Percentiles rank a stretch among this genome's conserved stretches.
phyloP scores from a whole-genome alignment of 345 rosid genomes.

The Gossypium thurberi region DNA sequence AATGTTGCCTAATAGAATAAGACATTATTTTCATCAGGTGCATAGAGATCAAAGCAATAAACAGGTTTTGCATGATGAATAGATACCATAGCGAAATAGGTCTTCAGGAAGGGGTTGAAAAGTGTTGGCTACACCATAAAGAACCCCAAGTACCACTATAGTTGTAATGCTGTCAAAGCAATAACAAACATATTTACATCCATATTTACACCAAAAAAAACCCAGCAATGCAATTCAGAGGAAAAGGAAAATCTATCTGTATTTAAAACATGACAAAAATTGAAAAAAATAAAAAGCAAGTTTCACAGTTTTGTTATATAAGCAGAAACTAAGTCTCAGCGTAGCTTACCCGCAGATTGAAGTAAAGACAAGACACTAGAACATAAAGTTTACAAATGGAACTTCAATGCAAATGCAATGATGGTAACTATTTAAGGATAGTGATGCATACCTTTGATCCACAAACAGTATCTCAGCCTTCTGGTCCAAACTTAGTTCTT shows the following conservation, averaged over 20 bases:
- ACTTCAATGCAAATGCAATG: neutral
- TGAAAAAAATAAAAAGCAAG: neutral
- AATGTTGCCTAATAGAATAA: neutral
- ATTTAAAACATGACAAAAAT: neutral
- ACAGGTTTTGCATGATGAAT: neutral
- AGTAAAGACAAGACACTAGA: neutral
- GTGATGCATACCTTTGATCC: constrained; percentile 60
- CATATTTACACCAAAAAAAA: neutral
- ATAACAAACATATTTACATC: constrained; percentile 17
- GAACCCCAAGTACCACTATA: constrained; percentile 65
- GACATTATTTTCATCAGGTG: no score
- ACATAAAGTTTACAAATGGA: neutral
- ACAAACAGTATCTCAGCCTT: constrained; percentile 74
- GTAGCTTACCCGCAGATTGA: no score
- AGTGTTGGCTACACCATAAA: constrained; percentile 53
- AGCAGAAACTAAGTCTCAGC: no score
- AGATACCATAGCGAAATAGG: constrained; percentile 68
- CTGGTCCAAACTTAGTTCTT: constrained; percentile 72
- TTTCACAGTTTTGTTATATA: neutral
- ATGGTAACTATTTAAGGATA: neutral
- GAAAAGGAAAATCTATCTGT: neutral
- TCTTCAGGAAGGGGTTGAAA: constrained; percentile 82
- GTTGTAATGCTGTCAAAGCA: constrained; percentile 66
- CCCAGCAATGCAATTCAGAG: neutral
- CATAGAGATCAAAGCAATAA: neutral